Evolutionary conservation across 805 yeast genomes (phyloP).

Genomic region (Candida schatavii): DNA sequence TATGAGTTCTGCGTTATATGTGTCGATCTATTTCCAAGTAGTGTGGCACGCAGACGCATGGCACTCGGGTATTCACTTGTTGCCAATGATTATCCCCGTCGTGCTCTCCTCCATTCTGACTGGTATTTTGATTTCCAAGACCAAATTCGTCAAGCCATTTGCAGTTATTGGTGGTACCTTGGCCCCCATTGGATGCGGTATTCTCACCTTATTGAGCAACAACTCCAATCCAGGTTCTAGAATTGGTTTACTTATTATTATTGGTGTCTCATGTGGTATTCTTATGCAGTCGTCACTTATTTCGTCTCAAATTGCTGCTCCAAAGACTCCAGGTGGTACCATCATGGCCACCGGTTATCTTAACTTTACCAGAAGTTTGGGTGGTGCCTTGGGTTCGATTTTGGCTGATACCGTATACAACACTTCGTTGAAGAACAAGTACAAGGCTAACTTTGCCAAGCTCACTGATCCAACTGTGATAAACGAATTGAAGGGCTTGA

Average conservation of each 20-base stretch:
- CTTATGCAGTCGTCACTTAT: slow-evolving; percentile 45
- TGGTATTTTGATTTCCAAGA: slow-evolving; percentile 38
- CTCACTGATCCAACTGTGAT: slow-evolving; percentile 12
- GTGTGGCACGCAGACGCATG: slow-evolving; percentile 39
- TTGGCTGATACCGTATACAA: slow-evolving; percentile 43
- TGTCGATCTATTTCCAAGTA: slow-evolving; percentile 48
- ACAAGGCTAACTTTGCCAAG: slow-evolving; percentile 5
- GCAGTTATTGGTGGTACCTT: slow-evolving; percentile 32
- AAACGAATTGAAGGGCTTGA: slow-evolving; percentile 17
- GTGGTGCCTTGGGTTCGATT: slow-evolving; percentile 44
- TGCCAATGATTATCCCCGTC: slow-evolving; percentile 42
- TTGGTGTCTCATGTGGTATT: slow-evolving; percentile 49
- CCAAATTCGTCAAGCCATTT: slow-evolving; percentile 42
- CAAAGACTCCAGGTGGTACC: slow-evolving; percentile 48
- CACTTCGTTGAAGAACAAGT: slow-evolving; percentile 16
- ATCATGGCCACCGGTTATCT: slow-evolving; percentile 47
- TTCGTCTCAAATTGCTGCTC: slow-evolving; percentile 47
- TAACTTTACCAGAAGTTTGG: slow-evolving; percentile 43
- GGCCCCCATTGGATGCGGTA: slow-evolving; percentile 44
- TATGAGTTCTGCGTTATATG: slow-evolving; percentile 25
- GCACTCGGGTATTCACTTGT: slow-evolving; percentile 43
- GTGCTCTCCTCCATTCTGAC: slow-evolving; percentile 32
- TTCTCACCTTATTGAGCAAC: slow-evolving; percentile 37
- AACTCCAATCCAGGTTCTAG: slow-evolving; percentile 33
- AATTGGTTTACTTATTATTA: slow-evolving; percentile 45